phyloP scores from a whole-genome alignment of 768 basidiomycete genomes.

The Rhodosporidiobolus sp. region DNA sequence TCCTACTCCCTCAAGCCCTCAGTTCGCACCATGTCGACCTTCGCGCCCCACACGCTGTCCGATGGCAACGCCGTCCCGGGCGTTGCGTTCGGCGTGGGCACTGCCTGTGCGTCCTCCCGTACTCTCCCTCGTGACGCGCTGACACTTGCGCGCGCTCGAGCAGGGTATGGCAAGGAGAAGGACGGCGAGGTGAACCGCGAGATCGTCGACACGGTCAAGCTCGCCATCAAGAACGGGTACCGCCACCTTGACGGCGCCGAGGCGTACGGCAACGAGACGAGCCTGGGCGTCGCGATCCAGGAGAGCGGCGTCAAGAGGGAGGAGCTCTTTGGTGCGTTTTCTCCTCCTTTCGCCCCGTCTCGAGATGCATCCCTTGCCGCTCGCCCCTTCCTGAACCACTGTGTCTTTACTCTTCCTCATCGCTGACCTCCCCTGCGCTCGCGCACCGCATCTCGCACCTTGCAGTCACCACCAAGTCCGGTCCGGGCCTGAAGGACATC shows the following conservation, averaged over 20 bases:
- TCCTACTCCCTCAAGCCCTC: background rate
- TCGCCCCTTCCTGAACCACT: too few relatives aligned
- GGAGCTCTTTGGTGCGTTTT: slow-evolving; percentile 52
- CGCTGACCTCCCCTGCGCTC: too few relatives aligned
- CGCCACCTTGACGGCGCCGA: slow-evolving; percentile 45
- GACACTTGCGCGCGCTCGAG: background rate
- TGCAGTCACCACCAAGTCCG: slow-evolving; percentile 39
- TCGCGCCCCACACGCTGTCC: background rate
- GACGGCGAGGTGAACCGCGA: background rate
- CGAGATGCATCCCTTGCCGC: slow-evolving; percentile 51
- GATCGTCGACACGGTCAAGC: slow-evolving; percentile 18
- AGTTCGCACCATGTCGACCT: slow-evolving; percentile 19
- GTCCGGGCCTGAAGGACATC: slow-evolving; percentile 47
- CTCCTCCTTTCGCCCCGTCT: background rate
- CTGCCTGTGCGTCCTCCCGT: background rate
- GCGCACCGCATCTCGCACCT: background rate
- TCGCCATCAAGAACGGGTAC: slow-evolving; percentile 45
- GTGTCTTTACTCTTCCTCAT: too few relatives aligned
- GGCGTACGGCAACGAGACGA: slow-evolving; percentile 46
- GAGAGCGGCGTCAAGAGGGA: slow-evolving; percentile 43
- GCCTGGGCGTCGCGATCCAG: slow-evolving; percentile 46
- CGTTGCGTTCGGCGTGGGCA: slow-evolving; percentile 21
- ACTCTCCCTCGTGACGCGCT: too few relatives aligned
- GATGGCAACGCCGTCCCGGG: slow-evolving; percentile 10
- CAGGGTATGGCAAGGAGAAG: slow-evolving; percentile 11